Base-by-base conservation (phyloP, 192 early-diverging fungal genomes). In the Polychytrium aggregatum region DNA sequence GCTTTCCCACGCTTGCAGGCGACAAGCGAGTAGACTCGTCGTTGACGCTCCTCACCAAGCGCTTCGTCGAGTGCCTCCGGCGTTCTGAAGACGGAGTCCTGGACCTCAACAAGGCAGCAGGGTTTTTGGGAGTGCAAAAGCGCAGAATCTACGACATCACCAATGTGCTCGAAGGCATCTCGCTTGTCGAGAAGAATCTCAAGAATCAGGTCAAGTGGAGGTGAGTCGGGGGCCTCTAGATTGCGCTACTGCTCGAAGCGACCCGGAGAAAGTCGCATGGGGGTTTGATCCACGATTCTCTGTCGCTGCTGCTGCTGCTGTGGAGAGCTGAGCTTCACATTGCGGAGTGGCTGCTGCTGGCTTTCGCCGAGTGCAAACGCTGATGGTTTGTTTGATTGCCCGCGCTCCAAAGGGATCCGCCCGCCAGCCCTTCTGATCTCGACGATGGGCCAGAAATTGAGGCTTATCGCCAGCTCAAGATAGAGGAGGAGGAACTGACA, bases 101-200 rank as follows among this genome's bases (percentile, higher is more conserved):
- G 37, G 80, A 82, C 48, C 54, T 82, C 10, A 82, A 82, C 34
- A 53, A 50, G 17, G 78, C 80, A 17, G 80, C 80, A 1, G 46
- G 41, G 10, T 60, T 71, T 40, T 60, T 82, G 24, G 59, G 67
- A 1, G 80, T 82, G 5, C 80, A 82, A 48, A 82, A 82, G 48
- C 68, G 80, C 36, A 65, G 80, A 26, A 82, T 82, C 37, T 82
- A 82, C 45, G 80, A 82, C 37, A 82, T 82, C 36, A 82, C 80
- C 22, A 78, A 79, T 50, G 80, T 82, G 8, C 58, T 82, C 27
- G 80, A 82, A 56, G 80, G 80, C 1, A 75, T 82, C 37, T 56
- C 68, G 20, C 52, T 82, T 37, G 78, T 80, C 35, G 75, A 82
- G 49, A 82, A 82, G 52, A 76, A 67, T 44, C 74, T 75, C 6